These are phyloP conservation scores for Rhodamnia argentea DNA, from an alignment of 345 rosid genomes.

Conservation along the genomic window DNA sequence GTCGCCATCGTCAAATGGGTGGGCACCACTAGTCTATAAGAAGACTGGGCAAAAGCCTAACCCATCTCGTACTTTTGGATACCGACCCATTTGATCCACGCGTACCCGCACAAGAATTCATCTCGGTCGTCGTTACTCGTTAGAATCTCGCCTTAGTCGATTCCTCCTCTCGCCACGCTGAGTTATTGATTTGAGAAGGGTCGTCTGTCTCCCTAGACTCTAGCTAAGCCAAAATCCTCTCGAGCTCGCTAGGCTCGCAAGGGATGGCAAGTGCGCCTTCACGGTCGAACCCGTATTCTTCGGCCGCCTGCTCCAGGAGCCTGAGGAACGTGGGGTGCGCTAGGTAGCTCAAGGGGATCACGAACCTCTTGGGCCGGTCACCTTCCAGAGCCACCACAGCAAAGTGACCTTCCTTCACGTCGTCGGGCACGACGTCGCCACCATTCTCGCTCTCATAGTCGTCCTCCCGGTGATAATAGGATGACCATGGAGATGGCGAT, in stretches of 20 bases:
- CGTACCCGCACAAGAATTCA: not conserved
- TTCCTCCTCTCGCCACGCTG: not conserved
- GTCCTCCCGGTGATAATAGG: not conserved
- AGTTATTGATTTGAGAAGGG: not conserved
- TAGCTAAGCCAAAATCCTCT: constrained; percentile 17
- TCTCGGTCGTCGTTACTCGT: not conserved
- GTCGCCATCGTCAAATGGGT: not conserved
- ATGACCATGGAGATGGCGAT: not conserved
- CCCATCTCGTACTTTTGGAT: not conserved
- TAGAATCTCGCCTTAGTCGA: not conserved
- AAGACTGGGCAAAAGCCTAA: not conserved
- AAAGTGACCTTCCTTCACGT: constrained; percentile 70
- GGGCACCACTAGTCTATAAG: not conserved
- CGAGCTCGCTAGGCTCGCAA: constrained; percentile 28
- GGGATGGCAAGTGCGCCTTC: constrained; percentile 36
- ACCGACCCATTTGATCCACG: not conserved
- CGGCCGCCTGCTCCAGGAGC: constrained; percentile 39
- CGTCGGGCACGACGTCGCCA: constrained; percentile 29
- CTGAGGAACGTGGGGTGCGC: constrained; percentile 31
- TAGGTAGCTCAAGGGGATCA: constrained; percentile 40
- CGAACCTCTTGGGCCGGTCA: constrained; percentile 36
- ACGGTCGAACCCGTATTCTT: constrained; percentile 34
- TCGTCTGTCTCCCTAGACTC: not conserved
- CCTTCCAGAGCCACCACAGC: constrained; percentile 50
- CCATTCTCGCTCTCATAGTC: not conserved